phyloP scores from a whole-genome alignment of 495 filamentous ascomycete genomes.

The Aspergillus steynii region DNA sequence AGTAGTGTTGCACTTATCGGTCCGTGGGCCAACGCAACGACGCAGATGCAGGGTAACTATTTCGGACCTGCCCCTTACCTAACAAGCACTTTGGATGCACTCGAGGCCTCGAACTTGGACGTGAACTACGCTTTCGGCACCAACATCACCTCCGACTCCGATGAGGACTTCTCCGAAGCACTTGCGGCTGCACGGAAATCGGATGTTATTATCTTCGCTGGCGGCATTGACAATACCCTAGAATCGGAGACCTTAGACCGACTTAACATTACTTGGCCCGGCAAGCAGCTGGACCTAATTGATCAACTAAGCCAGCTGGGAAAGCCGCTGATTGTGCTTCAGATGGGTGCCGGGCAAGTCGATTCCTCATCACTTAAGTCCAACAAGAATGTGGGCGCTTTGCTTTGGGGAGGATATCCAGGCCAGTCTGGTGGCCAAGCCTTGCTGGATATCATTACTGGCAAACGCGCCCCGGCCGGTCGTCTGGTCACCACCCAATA shows the following conservation, averaged over 20 bases:
- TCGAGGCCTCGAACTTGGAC: constrained; percentile 36
- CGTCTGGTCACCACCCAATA: constrained; percentile 60
- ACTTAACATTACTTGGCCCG: constrained; percentile 57
- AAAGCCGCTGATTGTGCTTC: constrained; percentile 58
- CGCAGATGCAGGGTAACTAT: constrained; percentile 64
- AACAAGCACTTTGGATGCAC: constrained; percentile 51
- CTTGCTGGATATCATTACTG: constrained; percentile 55
- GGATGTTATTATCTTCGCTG: constrained; percentile 57
- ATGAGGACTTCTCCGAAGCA: constrained; percentile 40
- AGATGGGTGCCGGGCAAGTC: constrained; percentile 61
- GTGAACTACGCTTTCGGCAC: constrained; percentile 52
- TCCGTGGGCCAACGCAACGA: constrained; percentile 59
- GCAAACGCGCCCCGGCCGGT: constrained; percentile 56
- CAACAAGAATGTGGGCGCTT: constrained; percentile 51
- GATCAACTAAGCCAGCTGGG: constrained; percentile 45
- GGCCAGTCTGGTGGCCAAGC: constrained; percentile 60
- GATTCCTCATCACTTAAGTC: constrained; percentile 53
- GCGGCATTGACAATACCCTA: constrained; percentile 57
- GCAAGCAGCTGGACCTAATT: constrained; percentile 57
- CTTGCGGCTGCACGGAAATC: constrained; percentile 49
- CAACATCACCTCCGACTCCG: constrained; percentile 41
- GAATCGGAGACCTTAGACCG: constrained; percentile 59
- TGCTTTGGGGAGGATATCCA: constrained; percentile 61
- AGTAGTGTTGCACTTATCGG: constrained; percentile 58
- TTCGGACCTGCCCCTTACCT: constrained; percentile 57